phyloP scores from a whole-genome alignment of 192 early-diverging fungal genomes.

The Coemansia sp. region DNA sequence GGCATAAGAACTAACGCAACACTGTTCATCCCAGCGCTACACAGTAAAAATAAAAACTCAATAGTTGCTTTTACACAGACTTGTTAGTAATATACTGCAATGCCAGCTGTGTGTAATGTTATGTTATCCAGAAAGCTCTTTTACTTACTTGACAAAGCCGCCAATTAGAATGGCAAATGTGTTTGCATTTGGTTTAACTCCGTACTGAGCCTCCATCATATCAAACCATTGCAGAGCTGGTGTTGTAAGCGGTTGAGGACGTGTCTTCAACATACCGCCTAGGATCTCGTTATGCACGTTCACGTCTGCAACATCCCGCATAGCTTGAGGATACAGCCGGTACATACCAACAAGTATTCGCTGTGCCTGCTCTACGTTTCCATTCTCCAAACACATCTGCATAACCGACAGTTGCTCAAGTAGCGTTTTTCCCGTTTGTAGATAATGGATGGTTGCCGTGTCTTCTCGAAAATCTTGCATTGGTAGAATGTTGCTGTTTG shows the following conservation, averaged over 20 bases:
- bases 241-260: slow-evolving; percentile 55
- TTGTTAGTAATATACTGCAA: background rate
- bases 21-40: slow-evolving; percentile 37
- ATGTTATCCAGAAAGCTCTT: background rate
- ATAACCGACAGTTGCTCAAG: slow-evolving; percentile 75
- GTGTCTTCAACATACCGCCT: slow-evolving; percentile 62
- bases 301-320: slow-evolving; percentile 67
- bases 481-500: slow-evolving; percentile 17
- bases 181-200: slow-evolving; percentile 61
- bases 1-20: slow-evolving; percentile 51
- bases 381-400: slow-evolving; percentile 74
- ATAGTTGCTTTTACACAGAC: background rate
- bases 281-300: slow-evolving; percentile 81
- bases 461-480: slow-evolving; percentile 21
- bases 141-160: slow-evolving; percentile 60
- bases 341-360: slow-evolving; percentile 65
- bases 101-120: background rate
- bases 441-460: slow-evolving; percentile 24
- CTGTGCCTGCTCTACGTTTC: slow-evolving; percentile 72
- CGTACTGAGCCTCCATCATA: slow-evolving; percentile 55
- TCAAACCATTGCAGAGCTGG: slow-evolving; percentile 74
- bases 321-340: slow-evolving; percentile 65
- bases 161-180: slow-evolving; percentile 80
- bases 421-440: slow-evolving; percentile 51
- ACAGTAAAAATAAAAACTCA: background rate